phyloP scores from a whole-genome alignment of 176 grass and related monocot genomes.

The Triticum aestivum region DNA sequence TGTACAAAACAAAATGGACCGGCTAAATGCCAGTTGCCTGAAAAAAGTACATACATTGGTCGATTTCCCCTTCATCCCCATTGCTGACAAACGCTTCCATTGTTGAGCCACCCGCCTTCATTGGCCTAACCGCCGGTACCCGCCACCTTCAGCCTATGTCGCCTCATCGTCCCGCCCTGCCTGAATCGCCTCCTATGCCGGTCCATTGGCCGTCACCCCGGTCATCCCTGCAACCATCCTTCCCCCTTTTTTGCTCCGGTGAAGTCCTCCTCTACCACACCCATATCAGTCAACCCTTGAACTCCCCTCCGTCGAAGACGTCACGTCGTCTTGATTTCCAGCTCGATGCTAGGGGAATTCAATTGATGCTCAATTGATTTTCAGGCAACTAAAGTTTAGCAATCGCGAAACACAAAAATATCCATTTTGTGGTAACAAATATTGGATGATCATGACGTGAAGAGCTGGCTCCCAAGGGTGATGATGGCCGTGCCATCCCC shows the following conservation, averaged over 20 bases:
- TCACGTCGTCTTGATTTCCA: not conserved
- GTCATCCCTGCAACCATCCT: not conserved
- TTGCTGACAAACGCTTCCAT: not conserved
- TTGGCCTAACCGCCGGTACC: no score
- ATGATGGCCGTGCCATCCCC: slow-evolving; percentile 93
- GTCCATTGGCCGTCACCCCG: no score
- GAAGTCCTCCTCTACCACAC: not conserved
- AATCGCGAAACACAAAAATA: not conserved
- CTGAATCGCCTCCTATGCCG: no score
- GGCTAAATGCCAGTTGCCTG: not conserved
- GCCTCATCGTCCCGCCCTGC: not conserved
- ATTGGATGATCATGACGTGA: slow-evolving; percentile 49
- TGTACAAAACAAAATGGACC: not conserved
- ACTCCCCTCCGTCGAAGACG: no score
- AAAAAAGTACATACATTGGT: not conserved
- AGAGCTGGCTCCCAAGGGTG: slow-evolving; percentile 92
- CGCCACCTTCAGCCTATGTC: not conserved
- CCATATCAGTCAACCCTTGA: not conserved
- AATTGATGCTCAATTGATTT: not conserved
- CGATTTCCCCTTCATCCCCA: not conserved
- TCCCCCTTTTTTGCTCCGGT: not conserved
- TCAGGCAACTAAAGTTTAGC: not conserved
- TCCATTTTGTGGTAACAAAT: not conserved
- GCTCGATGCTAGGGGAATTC: not conserved
- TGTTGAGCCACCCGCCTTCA: not conserved